Evolutionary conservation across 2,329 filamentous ascomycete species (phyloP).

Genomic region (Bertia moriformis): DNA sequence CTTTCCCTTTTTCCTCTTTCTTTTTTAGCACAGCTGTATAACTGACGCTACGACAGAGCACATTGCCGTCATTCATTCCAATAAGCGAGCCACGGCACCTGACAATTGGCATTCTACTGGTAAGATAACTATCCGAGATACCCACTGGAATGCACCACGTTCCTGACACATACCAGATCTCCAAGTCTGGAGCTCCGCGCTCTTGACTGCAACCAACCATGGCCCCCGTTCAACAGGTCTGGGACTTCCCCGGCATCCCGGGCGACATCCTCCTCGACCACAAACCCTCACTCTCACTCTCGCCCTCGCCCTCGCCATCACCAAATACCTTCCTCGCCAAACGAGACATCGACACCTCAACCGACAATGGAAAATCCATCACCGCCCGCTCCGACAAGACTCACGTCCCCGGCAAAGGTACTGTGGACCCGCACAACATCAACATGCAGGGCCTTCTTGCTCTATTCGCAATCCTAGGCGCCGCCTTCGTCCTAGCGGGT

Average conservation of each 20-base stretch:
- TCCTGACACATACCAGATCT: not conserved
- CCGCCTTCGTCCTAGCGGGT: slow-evolving; percentile 54
- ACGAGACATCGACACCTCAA: too few relatives aligned
- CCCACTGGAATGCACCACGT: not conserved
- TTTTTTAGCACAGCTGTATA: not conserved
- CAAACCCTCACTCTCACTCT: not conserved
- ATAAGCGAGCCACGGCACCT: not conserved
- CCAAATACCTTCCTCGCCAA: too few relatives aligned
- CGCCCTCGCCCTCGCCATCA: not conserved
- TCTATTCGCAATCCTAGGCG: slow-evolving; percentile 72
- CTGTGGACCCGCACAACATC: slow-evolving; percentile 31
- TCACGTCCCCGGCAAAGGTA: not conserved
- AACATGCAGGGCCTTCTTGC: slow-evolving; percentile 64
- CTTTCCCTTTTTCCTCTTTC: not conserved
- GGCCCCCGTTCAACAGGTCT: not conserved
- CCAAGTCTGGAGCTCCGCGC: not conserved
- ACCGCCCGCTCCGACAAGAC: not conserved
- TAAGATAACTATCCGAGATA: not conserved
- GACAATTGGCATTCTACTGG: not conserved
- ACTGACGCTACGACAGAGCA: not conserved
- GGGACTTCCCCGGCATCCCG: not conserved
- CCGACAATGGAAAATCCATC: not conserved
- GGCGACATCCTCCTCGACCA: not conserved
- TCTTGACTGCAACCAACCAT: not conserved
- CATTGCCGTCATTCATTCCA: not conserved